Evolutionary conservation across 345 rosid genomes (phyloP), one percentile per base, ranked within the genome.

Genomic region (Eucalyptus marginata): DNA sequence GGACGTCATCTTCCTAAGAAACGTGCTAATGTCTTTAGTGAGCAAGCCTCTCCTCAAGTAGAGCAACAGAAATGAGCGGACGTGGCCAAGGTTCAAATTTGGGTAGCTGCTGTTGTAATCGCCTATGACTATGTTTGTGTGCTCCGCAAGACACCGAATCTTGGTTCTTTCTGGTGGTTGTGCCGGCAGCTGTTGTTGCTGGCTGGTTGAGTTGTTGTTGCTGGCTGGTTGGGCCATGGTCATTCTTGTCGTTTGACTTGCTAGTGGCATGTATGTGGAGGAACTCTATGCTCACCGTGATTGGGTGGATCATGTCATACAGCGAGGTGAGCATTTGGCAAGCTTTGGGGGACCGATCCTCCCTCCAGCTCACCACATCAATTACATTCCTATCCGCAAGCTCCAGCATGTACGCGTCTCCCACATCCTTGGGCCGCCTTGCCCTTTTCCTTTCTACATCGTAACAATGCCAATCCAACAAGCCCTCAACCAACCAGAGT

Each of bases 401-500:
- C 40, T 36, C 40, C 40, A 36, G 40, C n/a, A n/a, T n/a, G n/a
- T n/a, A n/a, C n/a, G n/a, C n/a, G n/a, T n/a, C 87, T 9, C 90
- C 87, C 5, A 56, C 36, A n/a, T 52, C 56, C 40, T 89, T 90
- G 1, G 88, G 90, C 4, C 10, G 47, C 86, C 52, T 71, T 40
- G 86, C 20, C 66, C 14, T 50, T 50, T 54, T 7, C 13, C 13
- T 31, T 56, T 5, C 66, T 25, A n/a, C n/a, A n/a, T n/a, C n/a
- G 36, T 36, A 36, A 36, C 36, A 59, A 59, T 11, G 15, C 2
- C 2, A 59, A 59, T 27, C 66, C 46, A 89, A 87, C 24, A 89
- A 51, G 54, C 87, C 92, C 87, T 91, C 91, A 10, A 89, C 88
- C n/a, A 89, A 88, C 92, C 92, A 91, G 84, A 91, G 84, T 2